A percentile compares a stretch with the other conserved stretches of the same genome.
Evolutionary conservation across 2,329 filamentous ascomycete genomes (phyloP).

Genomic region (Arthrobotrys iridis): DNA sequence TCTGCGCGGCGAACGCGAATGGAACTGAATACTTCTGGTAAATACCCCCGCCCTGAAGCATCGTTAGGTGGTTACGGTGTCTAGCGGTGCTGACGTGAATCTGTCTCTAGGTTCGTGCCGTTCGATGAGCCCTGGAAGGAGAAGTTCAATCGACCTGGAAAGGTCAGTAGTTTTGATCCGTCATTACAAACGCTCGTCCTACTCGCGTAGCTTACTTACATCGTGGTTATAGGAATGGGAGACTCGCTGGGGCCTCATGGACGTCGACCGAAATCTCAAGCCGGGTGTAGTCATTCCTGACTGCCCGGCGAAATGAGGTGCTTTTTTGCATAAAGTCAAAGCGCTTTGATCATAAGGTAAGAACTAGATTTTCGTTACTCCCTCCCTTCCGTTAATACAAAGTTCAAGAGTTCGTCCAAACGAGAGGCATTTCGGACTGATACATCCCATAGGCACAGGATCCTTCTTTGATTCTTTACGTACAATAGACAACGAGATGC

Average conservation of each 20-base stretch:
- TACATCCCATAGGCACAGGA: conserved; percentile 31
- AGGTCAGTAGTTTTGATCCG: conserved; percentile 36
- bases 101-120: conserved; percentile 78
- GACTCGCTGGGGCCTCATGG: conserved; percentile 94
- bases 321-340: conserved; percentile 49
- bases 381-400: conserved; percentile 21
- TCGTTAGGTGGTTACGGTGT: neutral
- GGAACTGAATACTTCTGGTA: conserved; percentile 94
- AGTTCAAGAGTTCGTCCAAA: neutral
- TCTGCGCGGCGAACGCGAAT: conserved; percentile 81
- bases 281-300: conserved; percentile 83
- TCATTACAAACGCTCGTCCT: neutral
- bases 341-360: conserved; percentile 40
- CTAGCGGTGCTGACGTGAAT: conserved; percentile 40
- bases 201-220: neutral
- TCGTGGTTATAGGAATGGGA: conserved; percentile 77
- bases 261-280: conserved; percentile 84
- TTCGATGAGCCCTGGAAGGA: conserved; percentile 98
- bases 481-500: conserved; percentile 21
- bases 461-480: conserved; percentile 18
- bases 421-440: conserved; percentile 19
- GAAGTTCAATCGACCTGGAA: conserved; percentile 69
- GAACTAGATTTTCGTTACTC: conserved; percentile 30
- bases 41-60: conserved; percentile 58
- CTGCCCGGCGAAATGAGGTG: conserved; percentile 65